Base-by-base conservation (phyloP, 1,284 basidiomycete species). In the Trichosporon sp. region DNA sequence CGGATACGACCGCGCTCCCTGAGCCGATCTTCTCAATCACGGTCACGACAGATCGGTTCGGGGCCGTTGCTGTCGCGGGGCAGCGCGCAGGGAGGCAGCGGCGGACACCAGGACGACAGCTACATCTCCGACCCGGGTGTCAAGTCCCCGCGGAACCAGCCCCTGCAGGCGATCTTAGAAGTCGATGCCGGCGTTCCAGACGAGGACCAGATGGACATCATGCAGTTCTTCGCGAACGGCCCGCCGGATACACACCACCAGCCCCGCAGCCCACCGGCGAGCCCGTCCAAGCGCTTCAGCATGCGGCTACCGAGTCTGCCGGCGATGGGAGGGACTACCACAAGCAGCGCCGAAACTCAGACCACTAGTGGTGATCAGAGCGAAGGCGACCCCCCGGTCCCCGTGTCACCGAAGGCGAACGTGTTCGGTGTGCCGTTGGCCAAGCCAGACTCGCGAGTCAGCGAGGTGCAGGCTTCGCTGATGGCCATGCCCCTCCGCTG, bases 171-270 rank as follows among this genome's bases (percentile, higher is more conserved):
- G 6, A 75, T 75, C n/a, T 67, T 75, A 5, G 69, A 73, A 51
- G 62, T 65, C 1, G 56, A 64, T 3, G 70, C 71, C 1, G 68
- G 72, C 34, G 62, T 69, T 2, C 68, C 68, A 1, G 76, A 72
- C 13, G 76, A 72, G 13, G 74, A 71, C 58, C 70, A 69, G 65
- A 73, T 79, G 67, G 78, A 80, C 69, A 77, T 80, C 42, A 74
- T 77, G 67, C 68, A 75, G 38, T 79, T 81, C 74, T 74, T 81
- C 51, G 68, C 75, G 1, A 74, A 65, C 18, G 77, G 71, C 15
- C 77, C 78, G 11, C 70, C 73, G 1, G 69, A 42, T 42, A 42
- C 38, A 6, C 38, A 64, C 13, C 56, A 60, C 27, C 56, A 60
- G 29, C 56, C 31, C 31, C 56, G 23, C 29, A 21, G 23, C 21